These are phyloP conservation scores for Ogataea siamensis DNA, from an alignment of 805 yeast genomes.

Conservation along the genomic window DNA sequence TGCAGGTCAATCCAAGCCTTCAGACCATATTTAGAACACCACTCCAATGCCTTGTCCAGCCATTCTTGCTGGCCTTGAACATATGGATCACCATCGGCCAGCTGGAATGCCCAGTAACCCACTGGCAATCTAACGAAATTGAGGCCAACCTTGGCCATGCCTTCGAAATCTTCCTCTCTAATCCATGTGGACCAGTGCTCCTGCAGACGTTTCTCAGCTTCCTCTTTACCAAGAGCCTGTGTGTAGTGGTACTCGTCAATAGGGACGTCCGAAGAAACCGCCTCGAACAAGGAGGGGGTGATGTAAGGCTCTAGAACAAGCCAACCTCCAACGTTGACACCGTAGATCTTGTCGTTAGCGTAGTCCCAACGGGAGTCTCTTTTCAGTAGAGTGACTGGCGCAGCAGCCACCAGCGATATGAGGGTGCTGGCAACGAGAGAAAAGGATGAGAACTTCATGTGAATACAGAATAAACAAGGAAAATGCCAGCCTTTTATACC, in stretches of 20 bases:
- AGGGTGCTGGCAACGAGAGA: slow-evolving; percentile 3
- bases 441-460: slow-evolving; percentile 16
- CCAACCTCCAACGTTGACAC: slow-evolving; percentile 91
- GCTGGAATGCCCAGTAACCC: slow-evolving; percentile 89
- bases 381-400: slow-evolving; percentile 30
- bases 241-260: slow-evolving; percentile 81
- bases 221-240: slow-evolving; percentile 56
- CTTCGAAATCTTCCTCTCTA: slow-evolving; percentile 66
- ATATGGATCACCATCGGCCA: slow-evolving; percentile 70
- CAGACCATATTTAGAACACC: slow-evolving; percentile 63
- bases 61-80: slow-evolving; percentile 77
- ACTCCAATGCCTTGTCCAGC: slow-evolving; percentile 71
- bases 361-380: slow-evolving; percentile 36
- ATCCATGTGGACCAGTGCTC: slow-evolving; percentile 80
- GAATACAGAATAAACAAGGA: not conserved
- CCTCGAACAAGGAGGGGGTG: slow-evolving; percentile 71
- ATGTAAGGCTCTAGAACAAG: slow-evolving; percentile 83
- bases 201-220: slow-evolving; percentile 49
- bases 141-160: slow-evolving; percentile 61
- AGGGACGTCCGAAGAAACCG: slow-evolving; percentile 50
- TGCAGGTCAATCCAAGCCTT: slow-evolving; percentile 91
- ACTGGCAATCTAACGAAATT: slow-evolving; percentile 88
- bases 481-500: slow-evolving; percentile 5
- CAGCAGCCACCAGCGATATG: slow-evolving; percentile 16
- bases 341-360: slow-evolving; percentile 37